Conservation (phyloP, 306 rosid genomes). For the Cajanus cajan region DNA sequence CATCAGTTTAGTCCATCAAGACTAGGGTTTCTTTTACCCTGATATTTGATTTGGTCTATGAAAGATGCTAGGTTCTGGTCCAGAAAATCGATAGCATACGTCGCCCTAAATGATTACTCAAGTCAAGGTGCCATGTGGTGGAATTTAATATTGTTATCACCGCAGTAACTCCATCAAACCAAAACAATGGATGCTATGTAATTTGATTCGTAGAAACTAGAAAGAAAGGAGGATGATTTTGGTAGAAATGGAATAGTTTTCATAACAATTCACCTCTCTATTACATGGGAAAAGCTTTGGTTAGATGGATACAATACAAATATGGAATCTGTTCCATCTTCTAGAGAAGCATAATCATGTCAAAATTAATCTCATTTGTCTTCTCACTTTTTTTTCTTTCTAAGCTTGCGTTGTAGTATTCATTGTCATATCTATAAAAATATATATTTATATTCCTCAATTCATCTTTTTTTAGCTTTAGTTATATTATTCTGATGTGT, state of each 20-base stretch:
- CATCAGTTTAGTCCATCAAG: neutral
- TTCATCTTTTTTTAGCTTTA: neutral
- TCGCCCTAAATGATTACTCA: neutral
- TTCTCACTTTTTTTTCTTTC: constrained; percentile 31
- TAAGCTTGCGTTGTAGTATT: constrained; percentile 14
- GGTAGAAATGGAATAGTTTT: neutral
- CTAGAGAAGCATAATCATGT: constrained; percentile 49
- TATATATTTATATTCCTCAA: neutral
- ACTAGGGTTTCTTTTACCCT: neutral
- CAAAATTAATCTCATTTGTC: constrained; percentile 40
- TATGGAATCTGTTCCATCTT: constrained; percentile 59
- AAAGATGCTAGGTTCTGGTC: constrained; percentile 22
- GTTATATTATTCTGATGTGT: neutral
- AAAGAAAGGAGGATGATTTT: neutral
- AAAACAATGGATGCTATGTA: neutral
- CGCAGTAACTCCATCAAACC: neutral
- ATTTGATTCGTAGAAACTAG: neutral
- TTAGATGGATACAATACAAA: constrained; percentile 29
- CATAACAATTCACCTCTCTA: constrained; percentile 35
- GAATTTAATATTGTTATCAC: constrained; percentile 16
- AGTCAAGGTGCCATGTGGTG: constrained; percentile 15
- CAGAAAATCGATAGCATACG: neutral
- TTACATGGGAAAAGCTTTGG: constrained; percentile 15
- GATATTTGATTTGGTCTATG: neutral
- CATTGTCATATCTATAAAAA: neutral